Conservation (phyloP, 441 rosid species). For the Aleurites moluccanus region DNA sequence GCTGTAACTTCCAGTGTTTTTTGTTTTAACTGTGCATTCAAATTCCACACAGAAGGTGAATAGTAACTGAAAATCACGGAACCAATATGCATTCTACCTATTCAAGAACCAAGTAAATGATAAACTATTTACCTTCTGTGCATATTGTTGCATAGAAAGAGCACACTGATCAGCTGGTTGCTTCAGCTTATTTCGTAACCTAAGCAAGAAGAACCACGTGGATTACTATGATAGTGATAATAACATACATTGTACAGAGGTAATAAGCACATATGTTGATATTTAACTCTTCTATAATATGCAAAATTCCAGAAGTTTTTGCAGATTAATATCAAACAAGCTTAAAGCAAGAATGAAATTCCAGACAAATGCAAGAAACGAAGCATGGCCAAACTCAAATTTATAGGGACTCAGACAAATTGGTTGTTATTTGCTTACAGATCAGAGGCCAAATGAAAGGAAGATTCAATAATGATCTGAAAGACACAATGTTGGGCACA, state of each 20-base stretch:
- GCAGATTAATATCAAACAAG: not conserved
- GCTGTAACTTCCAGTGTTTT: constrained; percentile 79
- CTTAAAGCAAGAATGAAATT: not conserved
- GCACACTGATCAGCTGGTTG: constrained; percentile 80
- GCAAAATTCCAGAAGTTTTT: not conserved
- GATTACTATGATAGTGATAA: not conserved
- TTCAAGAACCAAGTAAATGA: not conserved
- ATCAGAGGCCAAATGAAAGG: not conserved
- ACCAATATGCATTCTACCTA: not conserved
- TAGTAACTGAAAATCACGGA: not conserved
- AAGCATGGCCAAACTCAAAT: not conserved
- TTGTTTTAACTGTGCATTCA: constrained; percentile 72
- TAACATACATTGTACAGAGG: not conserved
- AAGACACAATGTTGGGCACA: not conserved
- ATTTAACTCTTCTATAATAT: not conserved
- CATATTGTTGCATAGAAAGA: constrained; percentile 77
- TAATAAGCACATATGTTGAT: not conserved
- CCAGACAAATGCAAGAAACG: constrained; percentile 1
- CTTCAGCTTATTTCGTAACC: constrained; percentile 83
- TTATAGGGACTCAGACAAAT: not conserved
- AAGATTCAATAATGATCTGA: not conserved
- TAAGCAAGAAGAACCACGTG: constrained; percentile 32
- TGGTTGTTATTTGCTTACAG: not conserved
- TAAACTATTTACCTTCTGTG: constrained; percentile 64
- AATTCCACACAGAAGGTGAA: constrained; percentile 19